Evolutionary conservation across 495 filamentous ascomycete species (phyloP).

Genomic region (Trichoderma parareesei): DNA sequence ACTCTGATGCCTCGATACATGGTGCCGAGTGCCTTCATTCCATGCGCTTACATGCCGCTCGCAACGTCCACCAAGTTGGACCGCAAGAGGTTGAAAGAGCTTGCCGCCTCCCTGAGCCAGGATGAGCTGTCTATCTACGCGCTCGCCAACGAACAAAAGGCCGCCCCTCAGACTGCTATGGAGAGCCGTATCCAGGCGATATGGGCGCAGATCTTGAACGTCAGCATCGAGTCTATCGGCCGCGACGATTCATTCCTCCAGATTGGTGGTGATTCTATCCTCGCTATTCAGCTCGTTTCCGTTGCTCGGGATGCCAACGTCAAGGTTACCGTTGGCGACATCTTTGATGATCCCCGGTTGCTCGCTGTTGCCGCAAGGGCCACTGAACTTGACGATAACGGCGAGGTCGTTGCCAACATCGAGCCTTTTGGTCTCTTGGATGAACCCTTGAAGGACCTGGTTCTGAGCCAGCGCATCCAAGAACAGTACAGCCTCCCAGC

Average conservation of each 20-base stretch:
- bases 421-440: not conserved
- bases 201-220: constrained; percentile 34
- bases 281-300: constrained; percentile 31
- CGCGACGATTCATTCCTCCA: constrained; percentile 36
- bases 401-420: not conserved
- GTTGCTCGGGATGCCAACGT: constrained; percentile 25
- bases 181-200: constrained; percentile 36
- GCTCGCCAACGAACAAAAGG: constrained; percentile 24
- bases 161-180: constrained; percentile 27
- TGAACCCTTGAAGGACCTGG: not conserved
- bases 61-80: constrained; percentile 40
- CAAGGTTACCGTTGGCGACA: not conserved
- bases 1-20: constrained; percentile 38
- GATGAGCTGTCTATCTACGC: constrained; percentile 30
- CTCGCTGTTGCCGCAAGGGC: constrained; percentile 1
- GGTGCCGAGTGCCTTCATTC: constrained; percentile 49
- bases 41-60: constrained; percentile 32
- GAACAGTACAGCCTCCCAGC: constrained; percentile 11
- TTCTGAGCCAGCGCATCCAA: constrained; percentile 36
- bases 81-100: constrained; percentile 37
- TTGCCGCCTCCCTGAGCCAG: constrained; percentile 29
- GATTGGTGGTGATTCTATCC: constrained; percentile 35
- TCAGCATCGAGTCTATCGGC: constrained; percentile 30
- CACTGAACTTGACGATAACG: not conserved
- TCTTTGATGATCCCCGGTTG: constrained; percentile 5